phyloP scores from a whole-genome alignment of 352 stramenopile genomes.

The Pythium periplocum region DNA sequence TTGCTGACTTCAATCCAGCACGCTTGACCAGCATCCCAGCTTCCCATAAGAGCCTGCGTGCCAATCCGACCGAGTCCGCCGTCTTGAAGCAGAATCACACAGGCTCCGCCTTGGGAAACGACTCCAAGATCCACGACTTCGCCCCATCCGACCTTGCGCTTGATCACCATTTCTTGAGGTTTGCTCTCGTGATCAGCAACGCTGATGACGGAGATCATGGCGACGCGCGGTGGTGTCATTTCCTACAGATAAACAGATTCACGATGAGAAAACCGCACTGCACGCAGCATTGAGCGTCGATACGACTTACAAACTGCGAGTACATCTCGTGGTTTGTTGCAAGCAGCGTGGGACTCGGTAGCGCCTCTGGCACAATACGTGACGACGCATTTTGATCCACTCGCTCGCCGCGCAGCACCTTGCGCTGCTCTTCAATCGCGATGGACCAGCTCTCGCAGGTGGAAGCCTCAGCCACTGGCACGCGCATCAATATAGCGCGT shows the following conservation, averaged over 20 bases:
- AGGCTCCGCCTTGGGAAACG: constrained; percentile 71
- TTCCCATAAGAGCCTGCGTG: constrained; percentile 80
- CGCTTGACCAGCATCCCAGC: constrained; percentile 67
- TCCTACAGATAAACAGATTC: constrained; percentile 48
- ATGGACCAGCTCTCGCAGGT: constrained; percentile 84
- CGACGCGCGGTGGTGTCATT: constrained; percentile 55
- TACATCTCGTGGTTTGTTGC: constrained; percentile 75
- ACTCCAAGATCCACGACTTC: constrained; percentile 68
- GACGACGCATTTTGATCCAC: constrained; percentile 47
- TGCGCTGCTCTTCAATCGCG: constrained; percentile 78
- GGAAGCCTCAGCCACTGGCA: constrained; percentile 54
- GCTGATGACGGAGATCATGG: constrained; percentile 74
- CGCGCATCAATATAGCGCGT: constrained; percentile 75
- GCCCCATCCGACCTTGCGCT: constrained; percentile 62
- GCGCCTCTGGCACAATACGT: constrained; percentile 25
- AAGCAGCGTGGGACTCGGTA: constrained; percentile 67
- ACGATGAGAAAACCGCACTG: no score
- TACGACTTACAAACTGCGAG: constrained; percentile 70
- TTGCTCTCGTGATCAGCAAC: constrained; percentile 53
- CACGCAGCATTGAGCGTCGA: no score
- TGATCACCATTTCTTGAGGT: constrained; percentile 62
- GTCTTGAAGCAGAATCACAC: constrained; percentile 73
- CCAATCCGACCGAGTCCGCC: constrained; percentile 69
- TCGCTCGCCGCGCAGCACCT: constrained; percentile 49
- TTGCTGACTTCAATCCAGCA: constrained; percentile 78